Percentiles rank a stretch among this genome's conserved stretches.
Evolutionary conservation across 2,329 filamentous ascomycete genomes (phyloP).

Genomic region (Colletotrichum sansevieriae): DNA sequence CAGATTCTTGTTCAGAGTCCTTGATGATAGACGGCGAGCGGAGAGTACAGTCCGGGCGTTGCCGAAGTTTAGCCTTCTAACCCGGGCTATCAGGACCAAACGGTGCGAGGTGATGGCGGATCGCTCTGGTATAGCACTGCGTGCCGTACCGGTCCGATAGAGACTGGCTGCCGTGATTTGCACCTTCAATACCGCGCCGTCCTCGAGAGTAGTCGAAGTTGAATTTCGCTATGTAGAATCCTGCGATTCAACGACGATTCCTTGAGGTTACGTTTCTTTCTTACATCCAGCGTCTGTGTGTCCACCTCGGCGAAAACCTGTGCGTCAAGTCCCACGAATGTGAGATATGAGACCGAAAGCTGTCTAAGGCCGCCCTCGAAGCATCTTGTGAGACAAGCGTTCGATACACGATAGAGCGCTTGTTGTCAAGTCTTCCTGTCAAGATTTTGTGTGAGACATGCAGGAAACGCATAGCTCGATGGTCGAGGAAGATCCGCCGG

Average conservation of each 20-base stretch:
- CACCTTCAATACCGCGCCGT: too few relatives aligned
- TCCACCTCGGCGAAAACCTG: not conserved
- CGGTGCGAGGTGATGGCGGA: slow-evolving; percentile 9
- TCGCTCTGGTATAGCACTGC: slow-evolving; percentile 15
- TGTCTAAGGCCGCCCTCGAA: not conserved
- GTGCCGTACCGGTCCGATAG: too few relatives aligned
- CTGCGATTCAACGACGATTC: too few relatives aligned
- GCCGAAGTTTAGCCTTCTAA: slow-evolving; percentile 34
- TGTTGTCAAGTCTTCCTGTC: slow-evolving; percentile 16
- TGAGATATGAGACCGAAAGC: not conserved
- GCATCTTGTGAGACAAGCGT: not conserved
- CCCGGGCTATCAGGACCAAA: slow-evolving; percentile 7
- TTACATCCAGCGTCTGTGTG: too few relatives aligned
- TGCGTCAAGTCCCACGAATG: too few relatives aligned
- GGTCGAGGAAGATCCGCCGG: slow-evolving; percentile 23
- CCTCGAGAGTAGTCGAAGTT: too few relatives aligned
- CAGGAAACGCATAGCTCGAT: not conserved
- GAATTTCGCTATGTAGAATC: too few relatives aligned
- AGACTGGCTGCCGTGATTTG: not conserved
- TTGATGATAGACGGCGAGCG: slow-evolving; percentile 4
- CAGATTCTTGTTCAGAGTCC: not conserved
- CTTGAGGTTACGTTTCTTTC: too few relatives aligned
- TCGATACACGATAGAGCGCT: not conserved
- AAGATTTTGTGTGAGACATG: slow-evolving; percentile 24
- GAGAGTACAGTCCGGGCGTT: slow-evolving; percentile 2